A percentile compares a stretch with the other conserved stretches of the same genome.
Conservation (phyloP, 108 stramenopile species). For the Halocafeteria seosinensis region DNA sequence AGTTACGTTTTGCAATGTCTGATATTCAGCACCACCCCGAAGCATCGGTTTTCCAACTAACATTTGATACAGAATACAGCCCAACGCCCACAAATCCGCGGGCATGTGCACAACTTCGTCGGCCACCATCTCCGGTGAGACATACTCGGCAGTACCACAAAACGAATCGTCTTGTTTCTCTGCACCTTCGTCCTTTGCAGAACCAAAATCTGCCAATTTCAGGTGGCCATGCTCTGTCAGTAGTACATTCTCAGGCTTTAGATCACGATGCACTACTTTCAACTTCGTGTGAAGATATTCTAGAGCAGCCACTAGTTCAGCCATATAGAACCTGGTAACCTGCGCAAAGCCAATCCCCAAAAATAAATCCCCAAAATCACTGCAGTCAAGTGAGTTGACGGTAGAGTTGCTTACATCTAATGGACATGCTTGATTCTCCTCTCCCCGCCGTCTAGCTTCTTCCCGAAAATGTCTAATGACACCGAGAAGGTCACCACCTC, state of each 20-base stretch:
- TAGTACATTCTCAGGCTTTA: slow-evolving; percentile 35
- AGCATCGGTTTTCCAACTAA: slow-evolving; percentile 17
- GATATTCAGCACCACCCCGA: slow-evolving; percentile 12
- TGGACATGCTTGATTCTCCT: neutral
- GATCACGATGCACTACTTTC: slow-evolving; percentile 41
- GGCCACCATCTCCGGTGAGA: slow-evolving; percentile 27
- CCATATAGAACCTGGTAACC: slow-evolving; percentile 10
- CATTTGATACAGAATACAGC: slow-evolving; percentile 26
- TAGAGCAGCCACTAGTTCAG: slow-evolving; percentile 10
- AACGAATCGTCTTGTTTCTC: slow-evolving; percentile 5
- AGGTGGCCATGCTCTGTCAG: slow-evolving; percentile 16
- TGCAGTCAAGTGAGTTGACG: neutral
- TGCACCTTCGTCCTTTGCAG: slow-evolving; percentile 5
- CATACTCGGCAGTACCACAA: slow-evolving; percentile 37
- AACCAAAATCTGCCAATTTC: slow-evolving; percentile 28
- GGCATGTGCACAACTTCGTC: slow-evolving; percentile 6
- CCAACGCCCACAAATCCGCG: slow-evolving; percentile 32
- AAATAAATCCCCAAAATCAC: neutral
- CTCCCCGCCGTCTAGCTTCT: no score
- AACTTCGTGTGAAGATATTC: slow-evolving; percentile 29
- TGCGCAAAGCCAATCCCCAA: neutral
- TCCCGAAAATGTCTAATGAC: slow-evolving; percentile 8
- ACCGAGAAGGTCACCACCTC: slow-evolving; percentile 10
- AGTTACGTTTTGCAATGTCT: slow-evolving; percentile 14
- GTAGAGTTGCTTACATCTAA: no score